Evolutionary conservation across 306 rosid genomes (phyloP), one percentile per base, ranked within the genome.

Genomic region (Urtica urens): DNA sequence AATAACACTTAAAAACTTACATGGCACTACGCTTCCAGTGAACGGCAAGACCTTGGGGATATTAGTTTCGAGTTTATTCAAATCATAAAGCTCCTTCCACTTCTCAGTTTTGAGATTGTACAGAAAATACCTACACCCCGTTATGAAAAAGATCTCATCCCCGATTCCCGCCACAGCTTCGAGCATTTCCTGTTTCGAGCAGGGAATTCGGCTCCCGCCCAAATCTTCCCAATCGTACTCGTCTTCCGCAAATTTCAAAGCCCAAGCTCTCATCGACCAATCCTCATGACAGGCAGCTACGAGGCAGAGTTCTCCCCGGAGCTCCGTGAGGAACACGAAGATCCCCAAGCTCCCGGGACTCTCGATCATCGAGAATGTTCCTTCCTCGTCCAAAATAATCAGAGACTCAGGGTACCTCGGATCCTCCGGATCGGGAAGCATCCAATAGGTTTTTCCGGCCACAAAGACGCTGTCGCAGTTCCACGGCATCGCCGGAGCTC

Each of bases 361-460:
- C 17, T 37, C 21, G 4, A 67, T 41, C 2, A 25, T 14, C 48
- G 13, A 29, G 22, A 60, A 60, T 10, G 40, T 49, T 1, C 55
- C 58, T 42, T 48, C 53, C 22, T 30, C 55, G 21, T 60, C 72
- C 41, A 67, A 57, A 11, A 53, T 44, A 2, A 67, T 53, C 53
- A 67, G 21, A 23, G 37, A 40, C 18, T 53, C 58, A 40, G 63
- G 48, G 24, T 16, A 38, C 6, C 37, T 7, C 22, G 5, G 34
- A 38, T 60, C 58, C 23, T 55, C 67, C 41, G 47, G 48, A 13
- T 33, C 41, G 27, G 63, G 42, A 15, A 67, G 16, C 41, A 67
- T 59, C 72, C 72, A 67, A 45, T 59, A 60, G 27, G 49, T 48
- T 33, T 60, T 54, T 25, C 50, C 55, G 4, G 40, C 39, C 15